Evolutionary conservation across 129 eudicot species (phyloP).

Genomic region (Centaurea solstitialis): DNA sequence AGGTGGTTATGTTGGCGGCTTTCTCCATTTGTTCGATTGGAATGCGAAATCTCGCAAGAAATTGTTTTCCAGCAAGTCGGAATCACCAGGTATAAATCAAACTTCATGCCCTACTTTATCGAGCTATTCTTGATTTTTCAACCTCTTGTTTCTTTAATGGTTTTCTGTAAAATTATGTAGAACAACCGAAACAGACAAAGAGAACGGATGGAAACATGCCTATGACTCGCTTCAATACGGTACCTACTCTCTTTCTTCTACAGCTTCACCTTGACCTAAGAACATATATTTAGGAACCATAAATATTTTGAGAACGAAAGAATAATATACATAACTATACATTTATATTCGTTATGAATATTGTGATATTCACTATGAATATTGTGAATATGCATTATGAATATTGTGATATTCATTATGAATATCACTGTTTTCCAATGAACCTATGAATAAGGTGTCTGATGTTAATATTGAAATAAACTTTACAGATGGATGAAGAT

Average conservation of each 20-base stretch:
- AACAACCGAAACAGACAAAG: slow-evolving; percentile 83
- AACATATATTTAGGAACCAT: neutral
- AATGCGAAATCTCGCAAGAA: slow-evolving; percentile 92
- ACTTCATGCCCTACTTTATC: neutral
- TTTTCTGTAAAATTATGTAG: slow-evolving; percentile 31
- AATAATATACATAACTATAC: neutral
- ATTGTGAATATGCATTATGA: neutral
- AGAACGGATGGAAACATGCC: slow-evolving; percentile 72
- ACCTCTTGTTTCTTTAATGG: neutral
- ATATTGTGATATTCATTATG: neutral
- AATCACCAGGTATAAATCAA: slow-evolving; percentile 59
- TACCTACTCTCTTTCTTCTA: slow-evolving; percentile 12
- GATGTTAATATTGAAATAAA: slow-evolving; percentile 8
- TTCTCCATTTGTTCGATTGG: slow-evolving; percentile 95
- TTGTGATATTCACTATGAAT: neutral
- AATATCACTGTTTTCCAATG: neutral
- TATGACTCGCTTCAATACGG: slow-evolving; percentile 58
- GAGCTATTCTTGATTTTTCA: neutral
- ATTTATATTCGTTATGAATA: neutral
- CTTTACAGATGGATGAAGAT: slow-evolving; percentile 67
- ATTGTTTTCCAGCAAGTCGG: slow-evolving; percentile 75
- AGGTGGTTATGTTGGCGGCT: slow-evolving; percentile 89
- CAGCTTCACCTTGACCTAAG: neutral
- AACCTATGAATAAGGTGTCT: neutral
- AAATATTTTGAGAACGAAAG: neutral